A percentile compares a stretch with the other conserved stretches of the same genome.
These are phyloP conservation scores for Malus hybrid DNA, from an alignment of 331 rosid genomes.

Conservation along the genomic window DNA sequence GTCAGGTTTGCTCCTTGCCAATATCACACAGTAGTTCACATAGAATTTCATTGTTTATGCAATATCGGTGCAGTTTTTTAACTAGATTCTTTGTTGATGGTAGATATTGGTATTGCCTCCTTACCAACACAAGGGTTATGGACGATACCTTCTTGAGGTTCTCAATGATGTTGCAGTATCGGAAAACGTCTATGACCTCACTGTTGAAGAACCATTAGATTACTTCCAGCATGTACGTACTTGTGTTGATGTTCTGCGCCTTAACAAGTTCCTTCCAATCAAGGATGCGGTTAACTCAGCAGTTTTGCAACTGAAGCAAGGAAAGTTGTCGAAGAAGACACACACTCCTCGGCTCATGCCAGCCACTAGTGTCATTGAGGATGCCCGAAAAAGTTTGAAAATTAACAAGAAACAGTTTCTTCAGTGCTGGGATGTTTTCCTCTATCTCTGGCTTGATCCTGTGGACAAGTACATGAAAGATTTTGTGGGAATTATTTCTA, in stretches of 20 bases:
- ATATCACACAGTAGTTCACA: not conserved
- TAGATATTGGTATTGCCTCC: slow-evolving; percentile 82
- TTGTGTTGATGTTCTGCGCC: slow-evolving; percentile 55
- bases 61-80: not conserved
- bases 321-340: slow-evolving; percentile 59
- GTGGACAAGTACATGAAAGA: slow-evolving; percentile 53
- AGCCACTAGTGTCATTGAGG: slow-evolving; percentile 37
- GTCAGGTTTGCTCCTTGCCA: slow-evolving; percentile 58
- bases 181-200: slow-evolving; percentile 69
- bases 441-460: slow-evolving; percentile 62
- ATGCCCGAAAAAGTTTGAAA: slow-evolving; percentile 57
- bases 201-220: slow-evolving; percentile 89
- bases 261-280: slow-evolving; percentile 48
- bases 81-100: slow-evolving; percentile 16
- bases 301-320: slow-evolving; percentile 49
- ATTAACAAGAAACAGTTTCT: slow-evolving; percentile 80
- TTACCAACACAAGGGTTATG: slow-evolving; percentile 83
- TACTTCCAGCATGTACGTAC: slow-evolving; percentile 70
- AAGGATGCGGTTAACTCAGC: slow-evolving; percentile 41
- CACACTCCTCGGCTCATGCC: slow-evolving; percentile 54
- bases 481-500: slow-evolving; percentile 50
- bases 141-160: slow-evolving; percentile 65
- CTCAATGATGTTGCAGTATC: slow-evolving; percentile 55
- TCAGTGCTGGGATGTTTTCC: slow-evolving; percentile 85
- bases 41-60: not conserved